Conservation (phyloP, 2,329 filamentous ascomycete species). For the Exophiala sp. region DNA sequence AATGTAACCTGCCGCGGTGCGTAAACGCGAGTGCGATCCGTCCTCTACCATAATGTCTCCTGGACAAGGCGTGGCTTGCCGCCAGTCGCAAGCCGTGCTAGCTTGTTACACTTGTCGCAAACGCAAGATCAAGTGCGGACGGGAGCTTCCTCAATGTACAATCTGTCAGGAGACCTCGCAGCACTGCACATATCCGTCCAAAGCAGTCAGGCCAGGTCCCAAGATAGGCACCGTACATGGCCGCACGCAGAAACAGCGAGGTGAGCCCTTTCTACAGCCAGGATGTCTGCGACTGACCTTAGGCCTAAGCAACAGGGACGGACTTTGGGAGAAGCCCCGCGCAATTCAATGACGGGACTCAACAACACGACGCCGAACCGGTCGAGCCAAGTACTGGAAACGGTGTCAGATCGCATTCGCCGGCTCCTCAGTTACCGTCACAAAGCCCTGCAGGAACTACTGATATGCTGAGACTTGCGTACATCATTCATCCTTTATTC, state of each 20-base stretch:
- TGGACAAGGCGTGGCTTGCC: background rate
- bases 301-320: too few relatives aligned
- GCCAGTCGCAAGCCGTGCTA: background rate
- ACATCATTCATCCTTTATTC: slow-evolving; percentile 8
- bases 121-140: slow-evolving; percentile 17
- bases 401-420: background rate
- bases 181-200: slow-evolving; percentile 15
- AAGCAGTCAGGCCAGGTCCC: slow-evolving; percentile 14
- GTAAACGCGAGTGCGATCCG: background rate
- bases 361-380: too few relatives aligned
- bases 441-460: background rate
- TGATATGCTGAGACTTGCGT: slow-evolving; percentile 4
- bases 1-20: too few relatives aligned
- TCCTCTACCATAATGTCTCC: background rate
- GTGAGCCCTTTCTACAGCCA: too few relatives aligned
- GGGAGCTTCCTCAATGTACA: slow-evolving; percentile 10
- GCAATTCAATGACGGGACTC: too few relatives aligned
- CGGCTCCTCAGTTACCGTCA: background rate
- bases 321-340: too few relatives aligned
- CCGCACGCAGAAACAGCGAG: background rate
- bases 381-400: background rate
- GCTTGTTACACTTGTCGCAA: slow-evolving; percentile 14
- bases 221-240: slow-evolving; percentile 27
- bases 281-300: too few relatives aligned
- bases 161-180: slow-evolving; percentile 9